phyloP scores from a whole-genome alignment of 140 eudicot species.

The Ambrosia hybrid region DNA sequence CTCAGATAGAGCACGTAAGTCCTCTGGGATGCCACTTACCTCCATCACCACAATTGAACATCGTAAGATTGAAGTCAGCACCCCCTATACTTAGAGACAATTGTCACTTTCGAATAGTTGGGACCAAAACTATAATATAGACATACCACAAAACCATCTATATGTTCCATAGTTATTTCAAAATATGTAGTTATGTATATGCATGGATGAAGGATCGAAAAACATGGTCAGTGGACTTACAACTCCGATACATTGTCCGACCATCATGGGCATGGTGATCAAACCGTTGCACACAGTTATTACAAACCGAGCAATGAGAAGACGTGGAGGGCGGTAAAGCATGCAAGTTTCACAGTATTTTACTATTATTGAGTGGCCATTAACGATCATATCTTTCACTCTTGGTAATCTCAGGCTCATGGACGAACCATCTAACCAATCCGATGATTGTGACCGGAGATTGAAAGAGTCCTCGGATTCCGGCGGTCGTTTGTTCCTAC shows the following conservation, averaged over 20 bases:
- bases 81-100: too few relatives aligned
- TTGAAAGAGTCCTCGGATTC: conserved; percentile 25
- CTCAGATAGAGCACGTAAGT: too few relatives aligned
- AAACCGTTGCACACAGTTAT: conserved; percentile 75
- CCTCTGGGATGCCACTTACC: too few relatives aligned
- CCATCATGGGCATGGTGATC: conserved; percentile 98
- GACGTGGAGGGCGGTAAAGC: conserved; percentile 82
- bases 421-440: conserved; percentile 39
- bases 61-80: too few relatives aligned
- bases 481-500: conserved; percentile 52
- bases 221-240: conserved; percentile 47
- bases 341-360: conserved; percentile 74
- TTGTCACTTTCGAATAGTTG: too few relatives aligned
- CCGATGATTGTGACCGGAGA: conserved; percentile 40
- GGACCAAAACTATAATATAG: too few relatives aligned
- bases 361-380: conserved; percentile 60
- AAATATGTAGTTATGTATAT: too few relatives aligned
- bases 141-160: too few relatives aligned
- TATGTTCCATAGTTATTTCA: too few relatives aligned
- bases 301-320: conserved; percentile 85
- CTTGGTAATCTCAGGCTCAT: conserved; percentile 49
- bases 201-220: background rate
- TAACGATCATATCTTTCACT: conserved; percentile 56
- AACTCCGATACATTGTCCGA: conserved; percentile 82
- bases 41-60: too few relatives aligned